Base-by-base conservation (phyloP, 345 rosid species). In the Litchi chinensis region DNA sequence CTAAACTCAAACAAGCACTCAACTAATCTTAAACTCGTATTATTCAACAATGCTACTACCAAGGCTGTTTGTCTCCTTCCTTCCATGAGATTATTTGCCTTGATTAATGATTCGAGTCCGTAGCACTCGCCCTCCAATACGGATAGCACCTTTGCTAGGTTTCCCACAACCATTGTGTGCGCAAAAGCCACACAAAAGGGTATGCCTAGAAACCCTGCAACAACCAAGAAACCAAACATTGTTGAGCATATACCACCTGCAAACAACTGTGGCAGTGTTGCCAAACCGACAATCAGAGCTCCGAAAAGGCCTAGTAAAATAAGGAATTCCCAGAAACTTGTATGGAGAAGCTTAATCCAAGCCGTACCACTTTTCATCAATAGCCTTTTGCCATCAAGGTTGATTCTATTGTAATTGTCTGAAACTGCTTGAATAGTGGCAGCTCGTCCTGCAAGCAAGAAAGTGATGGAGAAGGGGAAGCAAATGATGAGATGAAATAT, bases 391-490 rank as follows among this genome's bases (percentile, higher is more conserved):
- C 79, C 52, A 44, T 84, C 77, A 12, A 84, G 77, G 37, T 59
- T 57, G 48, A 79, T 76, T 73, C 87, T 76, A 56, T 76, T 62
- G 70, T 84, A 71, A 66, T 65, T 81, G 73, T 84, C 84, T 16
- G 87, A 84, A 76, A 81, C 87, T 18, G 81, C 84, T 57, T 81
- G 82, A 65, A 72, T 57, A 2, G 84, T 76, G 10, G 87, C 87
- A 10, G 80, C 80, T 76, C 79, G 64, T 22, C 87, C 87, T 3
- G 78, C 69, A 0, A 81, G 84, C 4, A 76, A 62, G 66, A 81
- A 79, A 40, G 84, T 81, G 73, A 81, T 73, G 52, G 76, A 76
- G 41, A 82, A 78, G 28, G 87, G 84, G 76, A 81, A 60, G 82
- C 80, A 76, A 54, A 84, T 37, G 66, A 84, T 65, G 70, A 72